These are phyloP conservation scores for Gaultheria prostrata DNA, from an alignment of 148 eudicot species.

Conservation along the genomic window DNA sequence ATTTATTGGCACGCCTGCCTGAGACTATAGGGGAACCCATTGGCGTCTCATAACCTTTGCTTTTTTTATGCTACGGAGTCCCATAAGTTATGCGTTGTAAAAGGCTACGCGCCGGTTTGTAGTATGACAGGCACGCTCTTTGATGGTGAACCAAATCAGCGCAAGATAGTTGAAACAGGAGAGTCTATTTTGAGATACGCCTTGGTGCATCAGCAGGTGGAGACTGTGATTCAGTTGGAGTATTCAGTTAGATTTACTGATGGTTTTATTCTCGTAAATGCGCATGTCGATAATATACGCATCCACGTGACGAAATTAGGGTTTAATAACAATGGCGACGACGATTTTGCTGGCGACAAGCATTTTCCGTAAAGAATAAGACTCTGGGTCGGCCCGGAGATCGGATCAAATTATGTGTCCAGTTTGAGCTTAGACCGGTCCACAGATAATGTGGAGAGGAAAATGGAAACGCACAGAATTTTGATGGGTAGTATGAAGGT, in stretches of 20 bases:
- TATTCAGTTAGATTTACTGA: conserved; percentile 50
- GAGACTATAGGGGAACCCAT: too few relatives aligned
- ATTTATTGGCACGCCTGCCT: too few relatives aligned
- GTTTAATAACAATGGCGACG: conserved; percentile 31
- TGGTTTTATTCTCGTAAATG: conserved; percentile 52
- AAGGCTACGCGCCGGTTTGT: conserved; percentile 65
- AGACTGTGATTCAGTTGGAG: conserved; percentile 70
- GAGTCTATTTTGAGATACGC: conserved; percentile 69
- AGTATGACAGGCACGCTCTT: conserved; percentile 46
- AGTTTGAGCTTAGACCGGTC: conserved; percentile 62
- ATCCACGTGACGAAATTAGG: conserved; percentile 68
- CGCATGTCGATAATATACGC: conserved; percentile 71
- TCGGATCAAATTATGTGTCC: conserved; percentile 57
- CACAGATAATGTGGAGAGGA: conserved; percentile 49
- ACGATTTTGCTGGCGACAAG: conserved; percentile 40
- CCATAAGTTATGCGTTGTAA: conserved; percentile 68
- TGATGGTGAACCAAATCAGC: neutral
- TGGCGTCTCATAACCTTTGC: conserved; percentile 38
- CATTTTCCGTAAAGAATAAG: conserved; percentile 72
- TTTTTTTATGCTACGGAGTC: conserved; percentile 68
- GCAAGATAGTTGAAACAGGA: conserved; percentile 44
- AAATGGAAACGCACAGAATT: conserved; percentile 52
- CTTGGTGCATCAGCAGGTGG: conserved; percentile 84
- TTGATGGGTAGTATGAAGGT: conserved; percentile 77
- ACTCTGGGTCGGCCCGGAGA: conserved; percentile 83